Base-by-base conservation (phyloP, 1,284 basidiomycete species). In the Rugosomyces carneus region DNA sequence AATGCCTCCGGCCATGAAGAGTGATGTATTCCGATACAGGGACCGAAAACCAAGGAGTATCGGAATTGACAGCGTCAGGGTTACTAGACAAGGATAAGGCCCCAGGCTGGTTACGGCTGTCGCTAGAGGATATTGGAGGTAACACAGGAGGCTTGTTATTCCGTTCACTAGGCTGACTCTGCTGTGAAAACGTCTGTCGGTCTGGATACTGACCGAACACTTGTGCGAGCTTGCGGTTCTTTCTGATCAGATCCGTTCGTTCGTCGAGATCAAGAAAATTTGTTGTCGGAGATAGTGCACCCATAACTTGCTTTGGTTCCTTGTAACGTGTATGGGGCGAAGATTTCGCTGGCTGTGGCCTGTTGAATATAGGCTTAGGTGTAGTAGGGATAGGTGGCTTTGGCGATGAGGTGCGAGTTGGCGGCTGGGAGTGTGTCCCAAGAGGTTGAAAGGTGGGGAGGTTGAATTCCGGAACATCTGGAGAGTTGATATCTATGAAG, bases 141-240 rank as follows among this genome's bases (percentile, higher is more conserved):
- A 58, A 34, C 16, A 47, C 44, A 38, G 48, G 40, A n/a, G 47
- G 23, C 19, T 44, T 42, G 26, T n/a, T 45, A 16, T 53, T 39
- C 55, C 61, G 27, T 16, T 58, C 55, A 15, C 44, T n/a, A 6
- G 70, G 67, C 39, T 63, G 60, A 10, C 31, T 34, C 9, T 37
- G 35, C 31, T 62, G 53, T 2, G 58, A 51, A 20, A 66, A 53
- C 3, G 58, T 60, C 27, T 68, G 65, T 15, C 60, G 60, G 23
- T 68, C 73, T 0, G 81, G 82, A 0, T 71, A 75, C 60, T 79
- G 73, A 20, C 90, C 90, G 41, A 93, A 81, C 15, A 92, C 64
- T 55, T 84, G 81, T 20, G 86, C 77, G 34, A 93, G 73, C 64
- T 93, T 93, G 56, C 81, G 78, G 24, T 81, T 78, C 53, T 83